Evolutionary conservation across 1,284 basidiomycete genomes (phyloP), one percentile per base, ranked within the genome.

Genomic region (Boletus semigastroideus): DNA sequence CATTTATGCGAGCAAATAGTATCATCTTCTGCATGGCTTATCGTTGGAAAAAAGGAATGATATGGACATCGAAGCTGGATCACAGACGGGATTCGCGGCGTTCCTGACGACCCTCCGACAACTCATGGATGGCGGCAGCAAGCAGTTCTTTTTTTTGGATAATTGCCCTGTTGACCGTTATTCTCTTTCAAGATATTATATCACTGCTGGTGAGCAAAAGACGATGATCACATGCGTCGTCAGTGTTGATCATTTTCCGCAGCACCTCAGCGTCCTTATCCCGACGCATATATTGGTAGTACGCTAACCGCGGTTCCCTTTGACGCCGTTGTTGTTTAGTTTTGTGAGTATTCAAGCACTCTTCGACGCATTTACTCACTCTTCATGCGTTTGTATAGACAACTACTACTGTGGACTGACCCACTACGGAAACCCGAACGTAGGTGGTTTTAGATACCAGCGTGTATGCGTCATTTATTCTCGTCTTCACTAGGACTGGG

Each of bases 251-350:
- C 22, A 5, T 17, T 16, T 1, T 30, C 4, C n/a, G 28, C 34
- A 56, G 83, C 84, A 0, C 83, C 82, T 6, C 84, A 86, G 58
- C 86, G 84, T 62, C 80, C 80, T 6, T 86, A 74, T 72, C 84
- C 84, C 0, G 84, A 86, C 55, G 79, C 78, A 7, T 77, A 74
- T 53, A 64, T 86, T 2, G 80, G 81, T 38, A 56, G 72, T 22
- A 76, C 79, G n/a, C 58, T 86, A 51, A 79, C 82, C 52, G 72
- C 75, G 1, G 79, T 80, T 14, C 67, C 67, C 0, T 85, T 86
- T 57, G 84, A 86, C 57, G 81, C 82, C 1, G 65, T 86, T 34
- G 86, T 80, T 60, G 83, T 86, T 37, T 84, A 86, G 59, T 79
- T 80, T 63, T 79, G 77, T 75, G 55, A 49, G 75, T 60, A 13